Evolutionary conservation across 192 early-diverging fungal species (phyloP), one percentile per base, ranked within the genome.

Genomic region (Backusella westeae): DNA sequence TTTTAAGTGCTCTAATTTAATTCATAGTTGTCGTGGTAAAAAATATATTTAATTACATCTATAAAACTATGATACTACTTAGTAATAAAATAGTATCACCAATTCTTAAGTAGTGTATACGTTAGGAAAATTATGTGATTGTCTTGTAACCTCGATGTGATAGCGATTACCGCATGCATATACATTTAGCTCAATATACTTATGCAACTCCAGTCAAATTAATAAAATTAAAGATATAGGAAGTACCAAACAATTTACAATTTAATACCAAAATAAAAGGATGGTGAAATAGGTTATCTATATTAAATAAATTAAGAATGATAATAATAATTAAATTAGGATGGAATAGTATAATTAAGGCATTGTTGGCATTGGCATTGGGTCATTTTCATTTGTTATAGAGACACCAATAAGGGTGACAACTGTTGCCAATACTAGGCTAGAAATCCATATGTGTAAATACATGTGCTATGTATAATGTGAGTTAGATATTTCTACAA

Each of bases 331-430:
- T 44, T 44, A 17, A 44, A 44, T 8, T 56, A 21, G 7, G 52
- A 1, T 53, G 19, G n/a, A 21, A 10, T 26, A 56, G 8, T 9
- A n/a, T 56, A 56, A 56, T 3, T 56, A 56, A 56, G 53, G 21
- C 53, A 56, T 56, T 56, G 53, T 56, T 56, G 53, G 44, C 15
- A 49, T n/a, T n/a, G 71, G 71, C 71, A 72, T 34, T 23, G 71
- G 71, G 6, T 72, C 71, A 52, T 72, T 52, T 49, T 77, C 69
- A 42, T 63, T 77, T 19, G 69, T 77, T 21, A 77, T 66, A 8
- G 41, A 46, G 6, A 77, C 36, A 8, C 35, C 69, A 63, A 69
- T 49, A 1, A 44, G 63, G 0, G 67, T 59, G 3, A 71, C 41
- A 77, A 49, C n/a, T 12, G 71, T 12, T 6, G 34, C 69, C 9